Base-by-base conservation (phyloP, 768 basidiomycete genomes). In the Goffeauzyma gilvescens region DNA sequence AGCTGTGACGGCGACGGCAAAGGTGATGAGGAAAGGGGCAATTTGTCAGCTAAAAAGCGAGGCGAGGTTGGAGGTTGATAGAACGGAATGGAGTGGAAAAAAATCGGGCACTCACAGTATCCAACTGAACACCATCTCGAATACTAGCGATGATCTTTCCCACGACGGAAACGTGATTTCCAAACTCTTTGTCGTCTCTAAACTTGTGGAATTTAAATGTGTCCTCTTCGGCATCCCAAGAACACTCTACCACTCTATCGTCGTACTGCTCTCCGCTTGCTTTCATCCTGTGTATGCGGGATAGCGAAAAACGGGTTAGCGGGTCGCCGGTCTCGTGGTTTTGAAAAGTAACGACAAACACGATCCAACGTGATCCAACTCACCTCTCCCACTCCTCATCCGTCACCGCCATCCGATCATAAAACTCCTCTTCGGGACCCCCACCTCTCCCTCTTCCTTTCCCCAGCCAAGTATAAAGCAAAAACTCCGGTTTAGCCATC, bases 361-460 rank as follows among this genome's bases (percentile, higher is more conserved):
- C n/a, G n/a, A n/a, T n/a, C n/a, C n/a, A n/a, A n/a, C n/a, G n/a
- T n/a, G n/a, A 18, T 17, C 37, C 18, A 9, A 70, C 84, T 52
- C 54, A 90, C 89, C 62, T 68, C 62, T 89, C 85, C 93, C 93
- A 98, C 61, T 93, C 85, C 4, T 76, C 76, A 55, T 95, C 86
- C 1, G 74, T 73, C 9, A 96, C 75, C 45, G 76, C 71, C 72
- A 98, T 73, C 34, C 73, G 70, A 59, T 98, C 93, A 58, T 78
- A 93, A 47, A 70, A 75, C 51, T 85, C 83, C 55, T 90, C 87
- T 9, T 50, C 48, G n/a, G 53, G 50, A 22, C 17, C 53, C 63
- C 21, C 71, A 68, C 15, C 67, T 62, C 28, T 73, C 70, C 12
- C 73, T n/a, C n/a, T 76, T 5, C 90, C 90, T 36, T 18, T 10